Percentiles rank a stretch among this genome's conserved stretches.
These are phyloP conservation scores for Leccinum incarnatum DNA, from an alignment of 768 basidiomycete genomes.

Conservation along the genomic window DNA sequence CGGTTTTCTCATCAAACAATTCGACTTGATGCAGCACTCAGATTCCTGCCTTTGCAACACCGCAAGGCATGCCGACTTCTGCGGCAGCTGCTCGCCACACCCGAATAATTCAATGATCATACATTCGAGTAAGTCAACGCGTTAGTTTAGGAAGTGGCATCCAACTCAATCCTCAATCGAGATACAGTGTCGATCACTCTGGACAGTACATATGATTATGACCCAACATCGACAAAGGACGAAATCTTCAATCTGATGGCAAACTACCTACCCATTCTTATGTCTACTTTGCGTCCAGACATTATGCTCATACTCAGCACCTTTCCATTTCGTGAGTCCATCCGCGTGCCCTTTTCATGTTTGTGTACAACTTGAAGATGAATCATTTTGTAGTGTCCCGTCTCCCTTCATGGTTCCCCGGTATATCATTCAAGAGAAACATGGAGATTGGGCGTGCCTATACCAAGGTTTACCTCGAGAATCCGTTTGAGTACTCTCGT, in stretches of 20 bases:
- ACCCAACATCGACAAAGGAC: neutral
- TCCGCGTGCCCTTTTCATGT: neutral
- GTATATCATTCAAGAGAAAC: neutral
- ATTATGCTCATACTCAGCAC: neutral
- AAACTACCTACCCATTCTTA: neutral
- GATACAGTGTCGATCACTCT: constrained; percentile 4
- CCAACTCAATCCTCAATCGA: neutral
- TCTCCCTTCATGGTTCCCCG: neutral
- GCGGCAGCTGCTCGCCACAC: constrained; percentile 28
- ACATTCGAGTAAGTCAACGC: constrained; percentile 25
- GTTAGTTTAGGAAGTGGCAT: too few species aligned
- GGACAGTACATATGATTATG: constrained; percentile 7
- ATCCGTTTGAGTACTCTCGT: neutral
- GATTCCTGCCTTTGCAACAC: constrained; percentile 27
- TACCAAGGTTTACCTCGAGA: neutral
- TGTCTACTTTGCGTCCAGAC: neutral
- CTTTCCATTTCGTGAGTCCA: neutral
- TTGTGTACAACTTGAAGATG: too few species aligned
- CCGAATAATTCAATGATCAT: constrained; percentile 31
- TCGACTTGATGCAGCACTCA: constrained; percentile 4
- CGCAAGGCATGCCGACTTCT: constrained; percentile 30
- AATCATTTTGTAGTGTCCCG: neutral
- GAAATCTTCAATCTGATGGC: neutral
- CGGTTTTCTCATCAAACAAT: constrained; percentile 16
- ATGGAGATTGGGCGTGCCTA: neutral